phyloP scores from a whole-genome alignment of 2,329 filamentous ascomycete species.

The Phialemoniopsis sp. region DNA sequence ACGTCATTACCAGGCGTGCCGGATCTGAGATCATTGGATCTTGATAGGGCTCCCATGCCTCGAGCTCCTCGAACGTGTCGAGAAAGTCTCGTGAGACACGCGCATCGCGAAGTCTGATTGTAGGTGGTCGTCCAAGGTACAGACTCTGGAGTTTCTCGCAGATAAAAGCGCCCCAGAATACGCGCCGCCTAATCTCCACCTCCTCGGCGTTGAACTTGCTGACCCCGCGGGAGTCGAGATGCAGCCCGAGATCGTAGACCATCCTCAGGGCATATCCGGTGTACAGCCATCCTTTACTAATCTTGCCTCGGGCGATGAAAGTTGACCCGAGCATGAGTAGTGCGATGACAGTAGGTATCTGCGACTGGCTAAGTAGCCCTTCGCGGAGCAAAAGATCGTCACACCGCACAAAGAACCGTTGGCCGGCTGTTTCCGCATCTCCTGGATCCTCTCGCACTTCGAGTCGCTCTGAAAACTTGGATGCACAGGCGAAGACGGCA shows the following conservation, averaged over 20 bases:
- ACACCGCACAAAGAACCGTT: slow-evolving; percentile 15
- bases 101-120: slow-evolving; percentile 23
- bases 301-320: slow-evolving; percentile 15
- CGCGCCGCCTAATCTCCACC: slow-evolving; percentile 20
- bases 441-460: slow-evolving; percentile 14
- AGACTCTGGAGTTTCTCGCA: slow-evolving; percentile 25
- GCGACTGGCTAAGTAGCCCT: slow-evolving; percentile 11
- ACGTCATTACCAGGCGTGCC: no score
- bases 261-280: slow-evolving; percentile 33
- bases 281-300: slow-evolving; percentile 30
- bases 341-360: slow-evolving; percentile 17
- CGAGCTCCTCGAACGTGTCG: slow-evolving; percentile 26
- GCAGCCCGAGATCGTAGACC: slow-evolving; percentile 31
- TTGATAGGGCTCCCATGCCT: slow-evolving; percentile 25
- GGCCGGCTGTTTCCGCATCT: slow-evolving; percentile 14
- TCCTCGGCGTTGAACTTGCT: slow-evolving; percentile 19
- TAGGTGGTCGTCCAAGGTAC: slow-evolving; percentile 25
- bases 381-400: slow-evolving; percentile 14
- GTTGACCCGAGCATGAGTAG: slow-evolving; percentile 20
- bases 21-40: no score
- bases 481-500: slow-evolving; percentile 23
- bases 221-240: slow-evolving; percentile 14
- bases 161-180: slow-evolving; percentile 28
- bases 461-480: slow-evolving; percentile 17
- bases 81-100: slow-evolving; percentile 22